Evolutionary conservation across 1,284 basidiomycete genomes (phyloP), one percentile per base, ranked within the genome.

Genomic region (Ceratobasidium sp.): DNA sequence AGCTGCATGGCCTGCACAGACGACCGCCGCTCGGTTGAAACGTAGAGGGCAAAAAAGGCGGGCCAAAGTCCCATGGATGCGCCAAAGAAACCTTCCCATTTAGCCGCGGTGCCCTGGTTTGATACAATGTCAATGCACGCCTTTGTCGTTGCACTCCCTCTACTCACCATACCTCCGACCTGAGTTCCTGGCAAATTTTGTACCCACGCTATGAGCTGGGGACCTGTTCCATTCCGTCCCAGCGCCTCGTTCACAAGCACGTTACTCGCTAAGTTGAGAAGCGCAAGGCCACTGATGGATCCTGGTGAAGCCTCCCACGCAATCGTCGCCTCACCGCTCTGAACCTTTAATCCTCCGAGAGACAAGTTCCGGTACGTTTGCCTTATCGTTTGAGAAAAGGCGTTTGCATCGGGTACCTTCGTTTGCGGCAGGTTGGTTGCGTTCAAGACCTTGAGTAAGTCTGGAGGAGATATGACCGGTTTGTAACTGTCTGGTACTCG

Each of bases 1-100:
- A 91, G 82, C 76, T 91, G 89, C 90, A 92, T 94, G 5, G 90
- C 91, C 81, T 90, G 92, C 1, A 90, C 91, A 51, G 87, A 88
- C 8, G 89, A 90, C 54, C 85, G 85, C 34, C 88, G 87, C 79
- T 91, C 91, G 77, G 85, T 87, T 19, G 88, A 87, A 6, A 92
- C 90, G 80, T 94, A 94, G 14, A 94, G 80, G 9, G 90, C 85
- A 76, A 90, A 92, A 81, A 94, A 94, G 0, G 92, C 92, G 1
- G 92, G 92, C 80, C 88, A 94, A 0, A 92, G 88, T 19, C 89
- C 85, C 89, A 92, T 90, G 0, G 87, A 85, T 53, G 87, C 88
- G 9, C 88, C 88, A 78, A 90, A 92, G 81, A 91, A 91, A 3
- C 85, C 86, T 14, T 77, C 74, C 77, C 76, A 77, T 69, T 77